Evolutionary conservation across 2,329 filamentous ascomycete genomes (phyloP).

Genomic region (Pseudocercospora crystallina): DNA sequence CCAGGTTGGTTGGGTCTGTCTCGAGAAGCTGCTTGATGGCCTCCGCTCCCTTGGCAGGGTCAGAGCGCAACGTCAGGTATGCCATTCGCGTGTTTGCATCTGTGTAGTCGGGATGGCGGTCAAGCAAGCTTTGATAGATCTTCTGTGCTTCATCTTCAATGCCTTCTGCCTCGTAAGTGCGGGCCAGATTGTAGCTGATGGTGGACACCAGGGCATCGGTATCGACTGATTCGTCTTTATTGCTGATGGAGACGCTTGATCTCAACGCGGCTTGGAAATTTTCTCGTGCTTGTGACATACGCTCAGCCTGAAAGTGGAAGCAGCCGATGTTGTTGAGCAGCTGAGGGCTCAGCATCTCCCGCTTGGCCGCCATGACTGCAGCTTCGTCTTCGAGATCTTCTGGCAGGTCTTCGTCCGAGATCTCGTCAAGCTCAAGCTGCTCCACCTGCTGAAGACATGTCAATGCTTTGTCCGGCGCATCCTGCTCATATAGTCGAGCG

Average conservation of each 20-base stretch:
- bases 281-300: slow-evolving; percentile 74
- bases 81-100: slow-evolving; percentile 86
- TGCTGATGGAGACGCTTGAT: slow-evolving; percentile 78
- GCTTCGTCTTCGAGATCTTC: slow-evolving; percentile 34
- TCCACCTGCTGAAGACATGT: slow-evolving; percentile 92
- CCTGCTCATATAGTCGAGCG: slow-evolving; percentile 82
- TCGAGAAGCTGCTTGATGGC: slow-evolving; percentile 83
- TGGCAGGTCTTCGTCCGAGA: slow-evolving; percentile 68
- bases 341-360: slow-evolving; percentile 81
- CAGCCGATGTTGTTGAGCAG: slow-evolving; percentile 96
- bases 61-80: slow-evolving; percentile 81
- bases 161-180: slow-evolving; percentile 85
- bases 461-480: slow-evolving; percentile 84
- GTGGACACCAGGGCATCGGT: slow-evolving; percentile 91
- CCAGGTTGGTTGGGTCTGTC: slow-evolving; percentile 78
- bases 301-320: slow-evolving; percentile 87
- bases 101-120: slow-evolving; percentile 83
- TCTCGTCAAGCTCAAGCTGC: slow-evolving; percentile 78
- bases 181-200: slow-evolving; percentile 93
- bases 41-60: slow-evolving; percentile 80
- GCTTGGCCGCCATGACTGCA: slow-evolving; percentile 53
- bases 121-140: slow-evolving; percentile 82
- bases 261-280: slow-evolving; percentile 90
- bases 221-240: slow-evolving; percentile 61
- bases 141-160: slow-evolving; percentile 79